Evolutionary conservation across 257 asterid species (phyloP).

Genomic region (Perilla frutescens): DNA sequence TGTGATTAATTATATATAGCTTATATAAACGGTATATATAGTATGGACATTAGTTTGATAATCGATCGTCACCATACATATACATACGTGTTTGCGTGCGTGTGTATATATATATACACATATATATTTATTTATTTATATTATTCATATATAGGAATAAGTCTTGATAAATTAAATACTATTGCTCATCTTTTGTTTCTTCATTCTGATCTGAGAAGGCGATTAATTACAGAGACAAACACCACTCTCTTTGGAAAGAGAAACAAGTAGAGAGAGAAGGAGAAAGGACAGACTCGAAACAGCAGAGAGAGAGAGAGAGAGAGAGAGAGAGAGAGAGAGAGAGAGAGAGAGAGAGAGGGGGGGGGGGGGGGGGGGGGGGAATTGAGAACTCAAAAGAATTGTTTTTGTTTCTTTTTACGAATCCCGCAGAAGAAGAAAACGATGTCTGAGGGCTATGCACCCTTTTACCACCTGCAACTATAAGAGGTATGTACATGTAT

Average conservation of each 20-base stretch:
- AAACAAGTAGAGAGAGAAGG: constrained; percentile 39
- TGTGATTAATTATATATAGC: too few species aligned
- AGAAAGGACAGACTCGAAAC: constrained; percentile 56
- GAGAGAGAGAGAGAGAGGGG: constrained; percentile 29
- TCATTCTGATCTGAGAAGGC: constrained; percentile 35
- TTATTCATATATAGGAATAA: constrained; percentile 19
- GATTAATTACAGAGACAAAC: constrained; percentile 47
- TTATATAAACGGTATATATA: too few species aligned
- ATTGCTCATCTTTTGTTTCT: neutral
- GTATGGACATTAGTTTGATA: too few species aligned
- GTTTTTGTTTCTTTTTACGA: constrained; percentile 35
- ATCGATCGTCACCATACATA: neutral
- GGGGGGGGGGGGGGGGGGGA: constrained; percentile 38
- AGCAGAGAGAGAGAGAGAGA: constrained; percentile 41
- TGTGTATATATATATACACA: too few species aligned
- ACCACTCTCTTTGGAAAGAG: constrained; percentile 34
- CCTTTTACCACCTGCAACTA: constrained; percentile 70
- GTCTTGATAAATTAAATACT: constrained; percentile 18
- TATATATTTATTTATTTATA: constrained; percentile 11
- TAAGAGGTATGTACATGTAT: constrained; percentile 38
- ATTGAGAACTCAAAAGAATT: constrained; percentile 28
- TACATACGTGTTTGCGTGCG: neutral
- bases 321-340: constrained; percentile 36
- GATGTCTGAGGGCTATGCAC: constrained; percentile 68
- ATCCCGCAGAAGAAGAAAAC: constrained; percentile 78